A percentile compares a stretch with the other conserved stretches of the same genome.
phyloP scores from a whole-genome alignment of 1,139 yeast species.

The Taphrina communis region DNA sequence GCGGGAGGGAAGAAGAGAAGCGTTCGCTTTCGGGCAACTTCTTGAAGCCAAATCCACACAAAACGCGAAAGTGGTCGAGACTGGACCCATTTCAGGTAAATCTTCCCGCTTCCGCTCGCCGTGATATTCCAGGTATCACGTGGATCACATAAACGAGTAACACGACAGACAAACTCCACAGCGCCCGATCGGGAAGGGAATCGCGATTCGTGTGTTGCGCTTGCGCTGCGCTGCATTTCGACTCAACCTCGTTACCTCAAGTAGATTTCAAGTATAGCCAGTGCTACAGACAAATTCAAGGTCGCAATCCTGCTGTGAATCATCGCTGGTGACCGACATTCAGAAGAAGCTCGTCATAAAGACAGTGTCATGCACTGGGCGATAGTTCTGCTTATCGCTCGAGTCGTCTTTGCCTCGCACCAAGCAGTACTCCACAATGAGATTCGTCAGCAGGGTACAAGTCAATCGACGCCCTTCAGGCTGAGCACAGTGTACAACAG shows the following conservation, averaged over 20 bases:
- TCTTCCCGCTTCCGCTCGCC: background rate
- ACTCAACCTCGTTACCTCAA: background rate
- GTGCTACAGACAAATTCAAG: no score
- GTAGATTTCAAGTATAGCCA: no score
- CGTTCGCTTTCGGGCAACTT: background rate
- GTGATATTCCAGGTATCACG: background rate
- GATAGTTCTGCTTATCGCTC: background rate
- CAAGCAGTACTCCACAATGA: constrained; percentile 6
- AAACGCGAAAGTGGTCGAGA: constrained; percentile 1
- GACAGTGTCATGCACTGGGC: constrained; percentile 7
- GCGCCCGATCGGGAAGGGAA: background rate
- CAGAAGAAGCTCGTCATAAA: no score
- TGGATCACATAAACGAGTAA: background rate
- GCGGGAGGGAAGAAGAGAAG: background rate
- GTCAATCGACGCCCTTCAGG: background rate
- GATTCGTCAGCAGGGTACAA: background rate
- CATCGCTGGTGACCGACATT: no score
- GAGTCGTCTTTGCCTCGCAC: constrained; percentile 5
- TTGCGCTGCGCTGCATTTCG: background rate
- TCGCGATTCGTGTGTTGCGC: background rate
- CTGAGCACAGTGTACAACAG: constrained; percentile 20
- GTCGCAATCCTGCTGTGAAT: no score
- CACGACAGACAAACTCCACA: constrained; percentile 1
- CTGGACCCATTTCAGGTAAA: background rate
- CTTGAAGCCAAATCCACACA: background rate